Evolutionary conservation across 2,329 filamentous ascomycete species (phyloP), one percentile per base, ranked within the genome.

Genomic region (Laburnicola sp.): DNA sequence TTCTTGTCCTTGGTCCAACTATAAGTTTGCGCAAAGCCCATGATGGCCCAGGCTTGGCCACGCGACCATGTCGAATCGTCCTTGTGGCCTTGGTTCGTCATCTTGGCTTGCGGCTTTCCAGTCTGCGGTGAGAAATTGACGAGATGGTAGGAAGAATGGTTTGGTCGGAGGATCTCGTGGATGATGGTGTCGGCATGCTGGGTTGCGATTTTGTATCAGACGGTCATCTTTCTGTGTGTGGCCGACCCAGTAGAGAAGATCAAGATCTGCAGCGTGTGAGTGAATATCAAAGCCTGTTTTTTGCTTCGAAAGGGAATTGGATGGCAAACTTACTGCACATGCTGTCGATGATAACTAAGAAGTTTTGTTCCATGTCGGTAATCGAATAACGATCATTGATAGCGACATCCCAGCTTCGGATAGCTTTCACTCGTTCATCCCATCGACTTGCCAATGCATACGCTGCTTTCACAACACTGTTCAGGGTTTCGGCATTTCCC

Each of bases 21-120:
- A 45, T 78, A 79, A 0, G 74, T 74, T 57, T 79, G 73, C 0
- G 73, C 73, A 47, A 80, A 80, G 0, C 78, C 78, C 41, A 74
- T 70, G 2, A 80, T 75, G 0, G 74, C 73, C 78, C 78, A 81
- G 0, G 77, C 76, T 49, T 81, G 78, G 0, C 78, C 78, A 3
- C 78, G 70, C 4, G 73, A 66, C 78, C 78, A 81, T 7, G 73
- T 78, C 0, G 74, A 78, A 1, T 60, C 60, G 45, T 80, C 74
- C 1, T 59, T 61, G 58, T 74, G 74, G 0, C 78, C 78, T 56
- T 80, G 78, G 41, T 79, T 78, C 0, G 78, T 80, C 48, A 78
- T 68, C n/a, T 72, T 72, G 21, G 74, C 69, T 54, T 78, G 79
- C 5, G 80, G 58, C 0, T 53, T 56, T 0, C 80, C 78, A 0